Evolutionary conservation across 2,329 filamentous ascomycete genomes (phyloP).

Genomic region (Aspergillus tubingensis): DNA sequence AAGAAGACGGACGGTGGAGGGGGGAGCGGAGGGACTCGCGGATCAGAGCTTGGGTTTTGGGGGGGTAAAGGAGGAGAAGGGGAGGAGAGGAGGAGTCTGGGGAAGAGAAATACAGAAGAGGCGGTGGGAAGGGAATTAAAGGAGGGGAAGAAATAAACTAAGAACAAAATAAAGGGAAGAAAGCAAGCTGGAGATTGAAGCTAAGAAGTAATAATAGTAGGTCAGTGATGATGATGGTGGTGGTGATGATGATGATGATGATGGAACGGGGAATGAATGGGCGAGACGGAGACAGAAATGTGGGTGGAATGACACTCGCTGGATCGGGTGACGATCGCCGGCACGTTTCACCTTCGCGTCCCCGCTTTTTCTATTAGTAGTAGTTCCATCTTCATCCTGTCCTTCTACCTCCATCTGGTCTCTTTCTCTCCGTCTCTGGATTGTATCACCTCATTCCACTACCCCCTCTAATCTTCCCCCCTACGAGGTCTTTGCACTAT

Average conservation of each 20-base stretch:
- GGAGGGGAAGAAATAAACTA: neutral
- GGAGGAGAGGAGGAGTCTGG: neutral
- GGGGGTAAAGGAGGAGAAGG: neutral
- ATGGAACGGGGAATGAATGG: too few species aligned
- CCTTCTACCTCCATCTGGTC: neutral
- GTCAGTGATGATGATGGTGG: neutral
- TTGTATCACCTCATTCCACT: neutral
- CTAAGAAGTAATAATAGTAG: neutral
- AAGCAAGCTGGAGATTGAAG: too few species aligned
- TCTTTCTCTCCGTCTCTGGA: neutral
- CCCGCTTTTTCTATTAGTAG: slow-evolving; percentile 1
- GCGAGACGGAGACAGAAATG: neutral
- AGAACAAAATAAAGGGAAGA: too few species aligned
- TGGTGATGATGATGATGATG: neutral
- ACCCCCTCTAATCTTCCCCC: neutral
- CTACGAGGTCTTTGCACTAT: neutral
- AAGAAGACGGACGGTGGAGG: neutral
- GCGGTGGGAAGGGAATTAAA: neutral
- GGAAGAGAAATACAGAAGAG: neutral
- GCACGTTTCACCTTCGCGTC: slow-evolving; percentile 13
- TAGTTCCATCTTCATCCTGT: neutral
- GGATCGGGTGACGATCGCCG: slow-evolving; percentile 14
- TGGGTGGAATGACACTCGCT: slow-evolving; percentile 12
- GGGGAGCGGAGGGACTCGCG: neutral
- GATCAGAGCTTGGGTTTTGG: neutral